These are phyloP conservation scores for Colletotrichum navitas DNA, from an alignment of 2,329 filamentous ascomycete genomes.

Conservation along the genomic window DNA sequence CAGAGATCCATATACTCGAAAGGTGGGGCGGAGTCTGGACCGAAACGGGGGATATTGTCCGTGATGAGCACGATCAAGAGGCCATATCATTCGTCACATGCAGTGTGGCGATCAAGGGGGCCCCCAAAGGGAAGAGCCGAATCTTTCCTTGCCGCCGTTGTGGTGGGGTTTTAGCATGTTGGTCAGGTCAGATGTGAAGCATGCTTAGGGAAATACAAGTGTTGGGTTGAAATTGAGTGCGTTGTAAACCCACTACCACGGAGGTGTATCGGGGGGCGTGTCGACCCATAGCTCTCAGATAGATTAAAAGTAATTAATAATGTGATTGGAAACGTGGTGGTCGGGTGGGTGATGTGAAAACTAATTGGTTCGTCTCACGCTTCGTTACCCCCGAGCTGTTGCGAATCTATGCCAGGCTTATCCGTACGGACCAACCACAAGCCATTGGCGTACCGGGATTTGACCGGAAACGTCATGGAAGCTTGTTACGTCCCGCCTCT, in stretches of 20 bases:
- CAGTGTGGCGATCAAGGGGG: not conserved
- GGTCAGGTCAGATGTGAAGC: not conserved
- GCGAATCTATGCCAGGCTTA: not conserved
- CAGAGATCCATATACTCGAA: not conserved
- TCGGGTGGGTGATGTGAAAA: not conserved
- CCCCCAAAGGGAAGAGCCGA: not conserved
- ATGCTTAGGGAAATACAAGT: not conserved
- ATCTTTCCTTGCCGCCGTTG: not conserved
- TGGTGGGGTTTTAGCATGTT: not conserved
- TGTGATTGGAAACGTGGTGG: not conserved
- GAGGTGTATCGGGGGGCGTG: not conserved
- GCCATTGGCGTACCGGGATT: not conserved
- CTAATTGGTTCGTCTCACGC: not conserved
- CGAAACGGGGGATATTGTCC: not conserved
- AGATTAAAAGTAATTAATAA: not conserved
- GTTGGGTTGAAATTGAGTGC: not conserved
- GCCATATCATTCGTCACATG: not conserved
- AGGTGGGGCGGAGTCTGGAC: not conserved
- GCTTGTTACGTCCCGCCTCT: not conserved
- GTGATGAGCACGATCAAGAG: not conserved
- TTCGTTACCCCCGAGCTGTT: not conserved
- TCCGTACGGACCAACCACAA: not conserved
- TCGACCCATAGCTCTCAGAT: not conserved
- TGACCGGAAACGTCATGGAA: not conserved
- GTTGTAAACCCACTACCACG: not conserved